These are phyloP conservation scores for Didymella arachidicola DNA, from an alignment of 2,329 filamentous ascomycete species.

Conservation along the genomic window DNA sequence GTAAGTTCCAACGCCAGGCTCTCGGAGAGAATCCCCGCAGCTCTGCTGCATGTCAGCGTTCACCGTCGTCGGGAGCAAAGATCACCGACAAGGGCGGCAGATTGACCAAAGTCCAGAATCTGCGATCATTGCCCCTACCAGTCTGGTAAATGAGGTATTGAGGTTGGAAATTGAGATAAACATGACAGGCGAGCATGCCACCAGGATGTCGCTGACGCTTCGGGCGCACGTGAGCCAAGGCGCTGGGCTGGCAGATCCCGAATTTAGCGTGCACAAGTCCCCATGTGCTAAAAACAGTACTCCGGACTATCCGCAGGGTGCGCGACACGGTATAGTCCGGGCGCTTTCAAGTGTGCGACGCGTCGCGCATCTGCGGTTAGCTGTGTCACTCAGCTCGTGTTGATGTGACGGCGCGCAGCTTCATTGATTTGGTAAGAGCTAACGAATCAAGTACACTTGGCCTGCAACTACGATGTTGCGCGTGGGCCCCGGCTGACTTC, in stretches of 20 bases:
- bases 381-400: conserved; percentile 11
- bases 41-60: conserved; percentile 9
- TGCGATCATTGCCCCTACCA: not conserved
- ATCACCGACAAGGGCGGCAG: conserved; percentile 2
- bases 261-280: conserved; percentile 6
- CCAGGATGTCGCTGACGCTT: conserved; percentile 1
- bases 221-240: not conserved
- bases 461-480: conserved; percentile 13
- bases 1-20: conserved; percentile 1
- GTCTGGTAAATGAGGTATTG: conserved; percentile 5
- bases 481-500: conserved; percentile 13
- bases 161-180: conserved; percentile 18
- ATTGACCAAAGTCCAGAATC: conserved; percentile 9
- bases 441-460: conserved; percentile 12
- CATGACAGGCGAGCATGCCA: conserved; percentile 1
- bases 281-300: conserved; percentile 1
- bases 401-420: conserved; percentile 2
- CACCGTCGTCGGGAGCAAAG: not conserved
- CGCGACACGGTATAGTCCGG: not conserved
- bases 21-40: not conserved
- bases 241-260: not conserved
- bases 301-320: not conserved
- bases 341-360: not conserved
- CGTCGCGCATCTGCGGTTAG: conserved; percentile 2
- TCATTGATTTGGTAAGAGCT: conserved; percentile 15